Evolutionary conservation across 2,329 filamentous ascomycete genomes (phyloP).

Genomic region (Aspergillus pseudoterreus): DNA sequence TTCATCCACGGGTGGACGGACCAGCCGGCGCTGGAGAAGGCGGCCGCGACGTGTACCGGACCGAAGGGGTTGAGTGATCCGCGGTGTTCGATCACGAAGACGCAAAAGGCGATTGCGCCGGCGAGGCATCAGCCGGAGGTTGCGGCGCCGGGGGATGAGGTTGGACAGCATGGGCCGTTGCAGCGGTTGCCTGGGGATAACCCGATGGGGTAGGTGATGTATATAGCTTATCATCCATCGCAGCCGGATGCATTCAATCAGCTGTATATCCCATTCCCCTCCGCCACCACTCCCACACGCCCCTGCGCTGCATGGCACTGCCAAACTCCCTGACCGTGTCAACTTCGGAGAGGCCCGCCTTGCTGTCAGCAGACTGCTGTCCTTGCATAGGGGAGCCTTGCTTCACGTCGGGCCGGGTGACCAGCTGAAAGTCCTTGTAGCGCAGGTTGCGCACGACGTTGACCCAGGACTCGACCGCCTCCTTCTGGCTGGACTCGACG

Average conservation of each 20-base stretch:
- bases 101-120: slow-evolving; percentile 11
- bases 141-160: slow-evolving; percentile 9
- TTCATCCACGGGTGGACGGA: slow-evolving; percentile 50
- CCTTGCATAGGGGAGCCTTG: slow-evolving; percentile 6
- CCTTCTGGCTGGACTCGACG: slow-evolving; percentile 58
- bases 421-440: slow-evolving; percentile 71
- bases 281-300: slow-evolving; percentile 64
- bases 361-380: neutral
- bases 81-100: slow-evolving; percentile 16
- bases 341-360: slow-evolving; percentile 52
- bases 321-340: slow-evolving; percentile 64
- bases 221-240: neutral
- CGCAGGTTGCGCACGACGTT: slow-evolving; percentile 59
- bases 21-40: slow-evolving; percentile 34
- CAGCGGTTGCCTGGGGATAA: slow-evolving; percentile 14
- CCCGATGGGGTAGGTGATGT: slow-evolving; percentile 5
- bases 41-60: slow-evolving; percentile 28
- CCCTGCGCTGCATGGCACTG: slow-evolving; percentile 56
- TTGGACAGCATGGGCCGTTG: slow-evolving; percentile 15
- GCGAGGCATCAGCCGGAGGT: slow-evolving; percentile 7
- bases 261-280: slow-evolving; percentile 57
- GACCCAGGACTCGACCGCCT: slow-evolving; percentile 61
- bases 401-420: slow-evolving; percentile 48
- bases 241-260: neutral
- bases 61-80: slow-evolving; percentile 7